Evolutionary conservation across 805 yeast genomes (phyloP).

Genomic region (Saccharomyces cerevisiae): DNA sequence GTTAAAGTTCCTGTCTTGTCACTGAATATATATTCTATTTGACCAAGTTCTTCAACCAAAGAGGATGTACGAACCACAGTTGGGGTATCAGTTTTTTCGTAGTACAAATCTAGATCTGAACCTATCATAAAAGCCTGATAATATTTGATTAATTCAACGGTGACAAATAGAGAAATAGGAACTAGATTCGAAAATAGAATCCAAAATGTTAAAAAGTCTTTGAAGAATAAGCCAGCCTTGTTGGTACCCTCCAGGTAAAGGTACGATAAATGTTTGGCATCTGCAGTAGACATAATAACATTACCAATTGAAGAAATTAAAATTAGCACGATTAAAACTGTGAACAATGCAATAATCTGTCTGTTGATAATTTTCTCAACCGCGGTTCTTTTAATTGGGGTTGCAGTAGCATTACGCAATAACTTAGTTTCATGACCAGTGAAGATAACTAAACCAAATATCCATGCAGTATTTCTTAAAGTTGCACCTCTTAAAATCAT

Average conservation of each 20-base stretch:
- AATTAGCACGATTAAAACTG: conserved; percentile 65
- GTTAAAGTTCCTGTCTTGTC: conserved; percentile 98
- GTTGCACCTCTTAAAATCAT: conserved; percentile 91
- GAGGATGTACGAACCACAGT: conserved; percentile 93
- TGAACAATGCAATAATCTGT: conserved; percentile 83
- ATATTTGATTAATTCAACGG: conserved; percentile 90
- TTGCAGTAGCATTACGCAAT: conserved; percentile 97
- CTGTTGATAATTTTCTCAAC: conserved; percentile 91
- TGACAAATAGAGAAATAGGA: conserved; percentile 94
- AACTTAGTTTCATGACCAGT: conserved; percentile 98
- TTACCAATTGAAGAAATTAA: conserved; percentile 83
- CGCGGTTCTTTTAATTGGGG: conserved; percentile 95
- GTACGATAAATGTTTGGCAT: conserved; percentile 49
- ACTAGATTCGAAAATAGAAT: conserved; percentile 91
- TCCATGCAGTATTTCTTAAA: conserved; percentile 88
- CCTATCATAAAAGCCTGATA: conserved; percentile 92
- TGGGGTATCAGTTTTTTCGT: conserved; percentile 83
- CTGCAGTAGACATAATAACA: conserved; percentile 58
- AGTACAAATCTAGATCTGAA: conserved; percentile 89
- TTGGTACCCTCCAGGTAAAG: conserved; percentile 61
- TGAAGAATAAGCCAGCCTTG: conserved; percentile 65
- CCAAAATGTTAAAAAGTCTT: conserved; percentile 89
- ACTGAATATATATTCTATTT: conserved; percentile 89
- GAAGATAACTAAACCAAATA: conserved; percentile 85
- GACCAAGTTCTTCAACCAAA: conserved; percentile 94